Conservation (phyloP, 495 filamentous ascomycete species). For the Aspergillus affinis region DNA sequence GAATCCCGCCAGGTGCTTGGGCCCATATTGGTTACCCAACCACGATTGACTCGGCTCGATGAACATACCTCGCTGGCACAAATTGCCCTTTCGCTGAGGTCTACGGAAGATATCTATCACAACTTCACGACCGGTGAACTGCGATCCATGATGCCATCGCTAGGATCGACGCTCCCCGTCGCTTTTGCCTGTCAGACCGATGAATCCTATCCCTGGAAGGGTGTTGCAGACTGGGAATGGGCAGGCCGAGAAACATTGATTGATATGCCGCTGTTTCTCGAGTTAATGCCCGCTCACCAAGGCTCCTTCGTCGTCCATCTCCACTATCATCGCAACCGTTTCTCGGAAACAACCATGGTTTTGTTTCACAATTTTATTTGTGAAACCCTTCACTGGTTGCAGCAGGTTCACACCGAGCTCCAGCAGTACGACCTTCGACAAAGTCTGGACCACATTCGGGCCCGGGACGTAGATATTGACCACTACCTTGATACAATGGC, state of each 20-base stretch:
- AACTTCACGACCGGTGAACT: neutral
- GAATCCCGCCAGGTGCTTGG: neutral
- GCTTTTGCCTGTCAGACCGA: constrained; percentile 2
- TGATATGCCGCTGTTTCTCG: constrained; percentile 4
- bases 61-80: neutral
- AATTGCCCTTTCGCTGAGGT: neutral
- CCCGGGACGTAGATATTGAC: neutral
- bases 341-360: neutral
- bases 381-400: neutral
- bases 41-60: neutral
- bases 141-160: neutral
- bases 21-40: neutral
- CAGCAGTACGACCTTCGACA: neutral
- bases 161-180: neutral
- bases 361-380: constrained; percentile 3
- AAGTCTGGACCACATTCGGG: neutral
- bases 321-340: constrained; percentile 1
- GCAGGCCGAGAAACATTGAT: neutral
- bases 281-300: constrained; percentile 1
- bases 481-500: neutral
- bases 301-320: constrained; percentile 1
- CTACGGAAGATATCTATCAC: neutral
- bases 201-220: constrained; percentile 2
- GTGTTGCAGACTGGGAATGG: constrained; percentile 1
- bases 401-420: neutral